A percentile compares a stretch with the other conserved stretches of the same genome.
Conservation (phyloP, 2,329 filamentous ascomycete genomes). For the Magnaporthiopsis poae region DNA sequence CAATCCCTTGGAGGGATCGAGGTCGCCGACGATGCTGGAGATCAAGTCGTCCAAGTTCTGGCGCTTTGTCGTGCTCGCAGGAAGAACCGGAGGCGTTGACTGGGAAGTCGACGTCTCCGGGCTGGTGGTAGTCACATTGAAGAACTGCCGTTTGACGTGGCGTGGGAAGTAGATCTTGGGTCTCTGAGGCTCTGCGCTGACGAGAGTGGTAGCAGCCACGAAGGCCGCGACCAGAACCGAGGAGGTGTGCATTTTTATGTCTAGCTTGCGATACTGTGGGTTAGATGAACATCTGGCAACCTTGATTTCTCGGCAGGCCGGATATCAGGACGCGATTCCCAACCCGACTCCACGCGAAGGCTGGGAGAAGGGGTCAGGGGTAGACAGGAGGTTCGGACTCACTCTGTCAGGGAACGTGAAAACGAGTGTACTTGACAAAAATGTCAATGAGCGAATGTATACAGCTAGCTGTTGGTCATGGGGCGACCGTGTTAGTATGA, state of each 20-base stretch:
- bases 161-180: constrained; percentile 50
- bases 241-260: constrained; percentile 36
- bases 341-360: background rate
- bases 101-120: background rate
- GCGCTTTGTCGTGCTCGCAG: background rate
- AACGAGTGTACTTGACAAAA: constrained; percentile 53
- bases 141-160: constrained; percentile 42
- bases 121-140: constrained; percentile 31
- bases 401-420: constrained; percentile 38
- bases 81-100: constrained; percentile 1
- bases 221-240: constrained; percentile 39
- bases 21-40: background rate
- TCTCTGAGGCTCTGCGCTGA: constrained; percentile 31
- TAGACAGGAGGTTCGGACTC: constrained; percentile 19
- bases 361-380: background rate
- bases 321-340: too few species aligned
- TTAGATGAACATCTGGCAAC: background rate
- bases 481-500: constrained; percentile 7
- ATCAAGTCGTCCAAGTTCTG: background rate
- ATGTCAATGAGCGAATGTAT: constrained; percentile 41
- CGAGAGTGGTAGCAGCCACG: constrained; percentile 36
- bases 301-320: background rate
- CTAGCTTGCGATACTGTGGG: background rate
- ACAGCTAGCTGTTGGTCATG: background rate
- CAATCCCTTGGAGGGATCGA: constrained; percentile 11